Evolutionary conservation across 140 eudicot genomes (phyloP), one percentile per base, ranked within the genome.

Genomic region (Stevia rebaudiana): DNA sequence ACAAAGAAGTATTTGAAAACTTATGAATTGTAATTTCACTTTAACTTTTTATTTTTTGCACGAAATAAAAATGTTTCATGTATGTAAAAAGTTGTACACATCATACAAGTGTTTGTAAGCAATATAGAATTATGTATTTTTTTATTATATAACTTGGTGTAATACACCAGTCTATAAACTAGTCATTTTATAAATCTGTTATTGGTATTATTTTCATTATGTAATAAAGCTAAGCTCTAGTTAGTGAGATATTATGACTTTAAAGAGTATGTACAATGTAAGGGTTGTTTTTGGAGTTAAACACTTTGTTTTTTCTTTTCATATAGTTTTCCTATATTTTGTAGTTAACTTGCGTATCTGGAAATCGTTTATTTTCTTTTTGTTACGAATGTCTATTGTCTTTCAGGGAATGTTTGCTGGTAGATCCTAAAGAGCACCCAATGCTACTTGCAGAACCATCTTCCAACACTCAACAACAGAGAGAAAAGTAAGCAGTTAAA

Each of bases 351-450:
- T 46, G n/a, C 41, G 0, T 8, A n/a, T 25, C 22, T 28, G 19
- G n/a, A 67, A 67, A 37, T 58, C 52, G 22, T 37, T 57, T 33
- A 47, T 23, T 49, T 19, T 22, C 54, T 36, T 59, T 61, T 50
- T 23, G 25, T 71, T 16, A 33, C 54, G 10, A 44, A 22, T 56
- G 53, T 28, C 16, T 49, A 67, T 57, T 59, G 31, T 67, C n/a
- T 78, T 70, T 48, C 61, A 92, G 98, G 90, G 95, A 85, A 61
- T 85, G 98, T 65, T 80, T 88, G 16, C 61, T 92, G 78, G 84
- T 92, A 78, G 96, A 88, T 83, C 97, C 96, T 6, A 92, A 85
- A 67, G 98, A 92, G 82, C 98, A 88, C 70, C 98, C 98, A 1
- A 85, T 88, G 96, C 82, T 88, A 65, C 94, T 92, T 16, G 94